Conservation (phyloP, 352 stramenopile species). For the Pythium rhizo-oryzae region DNA sequence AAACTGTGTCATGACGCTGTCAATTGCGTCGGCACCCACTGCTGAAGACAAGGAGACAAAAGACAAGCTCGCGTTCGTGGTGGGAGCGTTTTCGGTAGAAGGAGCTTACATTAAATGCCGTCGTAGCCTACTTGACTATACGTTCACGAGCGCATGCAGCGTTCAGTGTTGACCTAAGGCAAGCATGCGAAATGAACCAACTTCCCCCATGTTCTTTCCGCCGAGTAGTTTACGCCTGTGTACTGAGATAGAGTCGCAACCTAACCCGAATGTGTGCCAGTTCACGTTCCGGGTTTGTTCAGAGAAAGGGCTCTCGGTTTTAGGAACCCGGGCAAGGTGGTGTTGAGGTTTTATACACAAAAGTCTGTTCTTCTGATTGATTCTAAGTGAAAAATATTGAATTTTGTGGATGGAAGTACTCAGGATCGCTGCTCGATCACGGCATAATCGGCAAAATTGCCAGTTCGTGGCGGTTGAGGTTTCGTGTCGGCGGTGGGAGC, state of each 20-base stretch:
- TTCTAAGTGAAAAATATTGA: neutral
- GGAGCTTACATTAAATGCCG: too few relatives aligned
- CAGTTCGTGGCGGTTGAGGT: neutral
- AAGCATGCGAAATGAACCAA: neutral
- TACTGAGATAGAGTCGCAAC: neutral
- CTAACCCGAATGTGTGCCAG: neutral
- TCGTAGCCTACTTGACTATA: too few relatives aligned
- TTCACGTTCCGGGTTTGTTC: neutral
- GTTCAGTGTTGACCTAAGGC: neutral
- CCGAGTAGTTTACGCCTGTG: neutral
- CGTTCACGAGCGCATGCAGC: too few relatives aligned
- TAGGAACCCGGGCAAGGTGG: neutral
- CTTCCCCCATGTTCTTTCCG: neutral
- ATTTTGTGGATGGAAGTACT: neutral
- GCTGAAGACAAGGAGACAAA: too few relatives aligned
- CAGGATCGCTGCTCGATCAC: neutral
- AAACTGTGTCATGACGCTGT: neutral
- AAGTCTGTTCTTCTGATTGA: neutral
- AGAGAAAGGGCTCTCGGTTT: neutral
- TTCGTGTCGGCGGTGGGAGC: neutral
- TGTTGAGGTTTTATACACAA: neutral
- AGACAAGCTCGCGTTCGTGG: too few relatives aligned
- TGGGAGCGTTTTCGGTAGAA: too few relatives aligned
- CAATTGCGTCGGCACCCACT: too few relatives aligned
- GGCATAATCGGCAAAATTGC: neutral